Conservation (phyloP, 2,329 filamentous ascomycete species). For the Cladosporium halotolerans region DNA sequence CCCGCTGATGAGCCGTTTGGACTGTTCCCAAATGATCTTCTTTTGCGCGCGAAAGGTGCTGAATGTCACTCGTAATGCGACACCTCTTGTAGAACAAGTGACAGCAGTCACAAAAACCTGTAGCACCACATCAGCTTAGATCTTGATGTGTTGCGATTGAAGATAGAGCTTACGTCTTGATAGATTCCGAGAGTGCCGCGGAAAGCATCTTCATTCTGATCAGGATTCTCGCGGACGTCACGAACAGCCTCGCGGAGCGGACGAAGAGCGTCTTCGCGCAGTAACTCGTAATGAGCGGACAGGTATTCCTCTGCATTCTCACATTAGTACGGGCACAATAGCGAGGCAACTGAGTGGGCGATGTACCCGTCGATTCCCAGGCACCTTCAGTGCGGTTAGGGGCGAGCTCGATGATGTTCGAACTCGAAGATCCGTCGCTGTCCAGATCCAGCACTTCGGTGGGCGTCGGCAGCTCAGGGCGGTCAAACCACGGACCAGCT, state of each 20-base stretch:
- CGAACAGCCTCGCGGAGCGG: constrained; percentile 62
- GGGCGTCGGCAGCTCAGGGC: constrained; percentile 50
- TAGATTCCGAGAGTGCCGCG: constrained; percentile 53
- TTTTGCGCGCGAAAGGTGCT: constrained; percentile 60
- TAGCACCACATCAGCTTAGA: constrained; percentile 14
- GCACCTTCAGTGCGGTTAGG: constrained; percentile 50
- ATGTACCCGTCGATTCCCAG: constrained; percentile 48
- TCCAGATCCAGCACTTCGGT: constrained; percentile 44
- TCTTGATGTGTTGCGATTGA: background rate
- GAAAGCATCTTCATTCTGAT: constrained; percentile 49
- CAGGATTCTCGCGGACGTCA: constrained; percentile 47
- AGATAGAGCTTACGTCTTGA: constrained; percentile 50
- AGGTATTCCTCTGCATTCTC: constrained; percentile 54
- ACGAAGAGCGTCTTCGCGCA: constrained; percentile 67
- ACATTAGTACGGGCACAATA: background rate
- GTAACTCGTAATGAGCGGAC: constrained; percentile 64
- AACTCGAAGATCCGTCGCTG: background rate
- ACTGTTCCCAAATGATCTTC: constrained; percentile 61
- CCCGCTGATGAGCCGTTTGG: constrained; percentile 51
- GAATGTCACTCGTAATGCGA: constrained; percentile 64
- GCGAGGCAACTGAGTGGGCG: background rate
- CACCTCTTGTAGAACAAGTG: constrained; percentile 55
- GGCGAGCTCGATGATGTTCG: constrained; percentile 15
- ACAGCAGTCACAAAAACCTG: constrained; percentile 64
- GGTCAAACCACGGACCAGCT: constrained; percentile 25